Conservation (phyloP, 768 basidiomycete genomes). For the Termitomyces sp. region DNA sequence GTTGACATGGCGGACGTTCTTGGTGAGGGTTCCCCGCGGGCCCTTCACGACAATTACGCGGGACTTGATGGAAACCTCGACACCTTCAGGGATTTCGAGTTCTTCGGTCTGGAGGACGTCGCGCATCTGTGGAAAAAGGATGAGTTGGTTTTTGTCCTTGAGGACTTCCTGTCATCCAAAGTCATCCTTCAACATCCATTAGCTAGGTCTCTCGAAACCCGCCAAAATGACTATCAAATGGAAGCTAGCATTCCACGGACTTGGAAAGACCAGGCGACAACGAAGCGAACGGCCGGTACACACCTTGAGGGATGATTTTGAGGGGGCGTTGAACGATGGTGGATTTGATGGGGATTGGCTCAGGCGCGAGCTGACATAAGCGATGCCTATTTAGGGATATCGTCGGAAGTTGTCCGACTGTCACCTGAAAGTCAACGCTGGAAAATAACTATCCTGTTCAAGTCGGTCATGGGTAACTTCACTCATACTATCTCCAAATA, state of each 20-base stretch:
- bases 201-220: constrained; percentile 11
- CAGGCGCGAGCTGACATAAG: constrained; percentile 29
- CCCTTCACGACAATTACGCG: constrained; percentile 89
- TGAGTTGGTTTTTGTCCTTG: constrained; percentile 33
- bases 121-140: constrained; percentile 60
- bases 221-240: constrained; percentile 18
- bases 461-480: neutral
- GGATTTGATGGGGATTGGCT: constrained; percentile 15
- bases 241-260: constrained; percentile 5
- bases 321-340: constrained; percentile 23
- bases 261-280: constrained; percentile 12
- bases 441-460: neutral
- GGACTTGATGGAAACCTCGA: constrained; percentile 85
- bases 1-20: constrained; percentile 88
- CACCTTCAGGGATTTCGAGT: constrained; percentile 79
- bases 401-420: neutral
- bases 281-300: constrained; percentile 16
- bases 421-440: neutral
- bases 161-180: constrained; percentile 27
- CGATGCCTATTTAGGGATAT: constrained; percentile 9
- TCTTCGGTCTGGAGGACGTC: constrained; percentile 93
- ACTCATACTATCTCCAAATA: neutral
- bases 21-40: constrained; percentile 87
- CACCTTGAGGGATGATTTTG: constrained; percentile 38
- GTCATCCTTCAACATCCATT: constrained; percentile 13